Base-by-base conservation (phyloP, 306 rosid species). In the Dryas drummondii region DNA sequence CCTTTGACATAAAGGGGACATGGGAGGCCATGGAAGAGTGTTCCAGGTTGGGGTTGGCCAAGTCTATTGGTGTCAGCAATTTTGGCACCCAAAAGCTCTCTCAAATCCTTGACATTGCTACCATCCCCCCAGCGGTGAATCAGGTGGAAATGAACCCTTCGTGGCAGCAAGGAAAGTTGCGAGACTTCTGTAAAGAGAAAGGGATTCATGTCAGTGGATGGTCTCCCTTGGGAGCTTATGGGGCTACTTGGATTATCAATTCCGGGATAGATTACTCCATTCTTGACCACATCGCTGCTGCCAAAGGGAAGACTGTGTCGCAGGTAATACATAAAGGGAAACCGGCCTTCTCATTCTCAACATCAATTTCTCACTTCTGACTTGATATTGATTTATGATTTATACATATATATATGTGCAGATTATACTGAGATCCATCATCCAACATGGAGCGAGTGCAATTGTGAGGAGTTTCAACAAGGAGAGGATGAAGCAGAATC, bases 401-500 rank as follows among this genome's bases (percentile, higher is more conserved):
- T 27, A 27, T 27, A 27, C 32, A 32, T 1, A 4, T 57, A 1
- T 57, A 37, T 22, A 8, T 5, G 9, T 27, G 15, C 65, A 27
- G n/a, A 59, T 59, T n/a, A 52, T 52, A 70, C 74, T 70, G 40
- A 70, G 37, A 70, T 70, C 50, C 49, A 51, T 70, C 60, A 17
- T 40, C 37, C 74, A 70, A 44, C 87, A 78, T 80, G 90, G 88
- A 26, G 79, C 79, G 51, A 82, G 90, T 75, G 76, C 82, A 17
- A 63, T 84, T 73, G 83, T 70, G 7, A 87, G 75, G 71, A 87
- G 90, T 67, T 84, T 81, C 78, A 82, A 87, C 82, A 84, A 80
- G 73, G 87, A 82, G 74, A 84, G 88, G 83, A 90, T 87, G 87
- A 84, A 74, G 67, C 81, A 79, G 66, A 90, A 87, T 74, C 59